Conservation (phyloP, 2,329 filamentous ascomycete species). For the Paraphoma chrysanthemicola region DNA sequence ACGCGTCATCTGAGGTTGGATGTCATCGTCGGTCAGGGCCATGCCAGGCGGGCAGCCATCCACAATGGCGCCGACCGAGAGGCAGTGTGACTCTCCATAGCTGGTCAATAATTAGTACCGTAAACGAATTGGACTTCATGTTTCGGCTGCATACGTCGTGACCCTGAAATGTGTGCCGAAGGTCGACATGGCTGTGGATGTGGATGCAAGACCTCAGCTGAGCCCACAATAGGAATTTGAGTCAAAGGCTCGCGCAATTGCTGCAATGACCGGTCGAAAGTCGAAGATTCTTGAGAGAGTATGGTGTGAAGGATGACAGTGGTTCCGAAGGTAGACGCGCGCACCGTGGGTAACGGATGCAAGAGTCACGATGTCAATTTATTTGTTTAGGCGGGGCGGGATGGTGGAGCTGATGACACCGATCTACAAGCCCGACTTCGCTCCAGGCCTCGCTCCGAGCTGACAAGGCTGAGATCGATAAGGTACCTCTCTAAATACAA, state of each 20-base stretch:
- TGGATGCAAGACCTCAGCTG: conserved; percentile 12
- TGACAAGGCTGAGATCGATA: not conserved
- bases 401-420: conserved; percentile 10
- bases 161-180: conserved; percentile 84
- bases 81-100: conserved; percentile 89
- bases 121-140: not conserved
- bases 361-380: conserved; percentile 28
- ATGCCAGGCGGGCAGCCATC: conserved; percentile 91
- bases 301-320: too few species aligned
- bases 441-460: not conserved
- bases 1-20: conserved; percentile 93
- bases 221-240: conserved; percentile 1
- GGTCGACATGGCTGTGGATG: conserved; percentile 63
- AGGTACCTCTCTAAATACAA: not conserved
- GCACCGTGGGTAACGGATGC: conserved; percentile 16
- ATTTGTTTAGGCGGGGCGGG: conserved; percentile 31
- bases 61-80: conserved; percentile 91
- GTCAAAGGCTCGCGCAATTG: conserved; percentile 4
- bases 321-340: not conserved
- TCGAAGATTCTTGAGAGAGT: not conserved
- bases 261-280: not conserved
- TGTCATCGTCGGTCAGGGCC: conserved; percentile 81
- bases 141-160: conserved; percentile 69
- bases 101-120: conserved; percentile 47
- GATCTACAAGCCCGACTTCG: conserved; percentile 17